Evolutionary conservation across 345 rosid species (phyloP).

Genomic region (Melastoma malabathricum): DNA sequence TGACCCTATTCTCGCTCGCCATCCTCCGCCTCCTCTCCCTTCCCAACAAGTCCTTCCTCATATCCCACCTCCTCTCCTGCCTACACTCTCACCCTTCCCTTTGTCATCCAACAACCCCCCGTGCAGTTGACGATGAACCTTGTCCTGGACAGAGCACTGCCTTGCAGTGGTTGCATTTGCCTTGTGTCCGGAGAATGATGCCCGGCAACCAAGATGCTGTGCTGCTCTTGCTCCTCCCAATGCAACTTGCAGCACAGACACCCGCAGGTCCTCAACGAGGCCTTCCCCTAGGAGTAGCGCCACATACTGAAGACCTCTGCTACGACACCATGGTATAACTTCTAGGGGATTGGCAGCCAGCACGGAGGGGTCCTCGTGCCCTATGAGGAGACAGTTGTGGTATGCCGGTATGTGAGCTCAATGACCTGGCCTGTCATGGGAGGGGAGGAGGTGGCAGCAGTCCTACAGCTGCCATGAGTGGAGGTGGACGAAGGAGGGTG

Average conservation of each 20-base stretch:
- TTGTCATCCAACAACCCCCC: conserved; percentile 14
- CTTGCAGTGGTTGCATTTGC: neutral
- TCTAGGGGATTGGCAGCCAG: conserved; percentile 28
- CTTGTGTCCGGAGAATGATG: too few species aligned
- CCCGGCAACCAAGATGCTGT: conserved; percentile 56
- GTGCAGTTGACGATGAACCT: conserved; percentile 9
- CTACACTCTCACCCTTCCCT: conserved; percentile 39
- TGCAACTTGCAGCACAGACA: conserved; percentile 57
- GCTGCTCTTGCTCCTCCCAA: conserved; percentile 67
- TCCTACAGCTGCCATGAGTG: conserved; percentile 52
- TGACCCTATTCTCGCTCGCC: conserved; percentile 59
- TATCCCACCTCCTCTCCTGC: conserved; percentile 72
- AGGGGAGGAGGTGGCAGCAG: conserved; percentile 42
- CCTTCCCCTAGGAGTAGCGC: conserved; percentile 44
- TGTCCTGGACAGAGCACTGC: conserved; percentile 6
- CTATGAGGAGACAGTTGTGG: conserved; percentile 40
- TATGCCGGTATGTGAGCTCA: conserved; percentile 45
- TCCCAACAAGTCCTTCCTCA: conserved; percentile 54
- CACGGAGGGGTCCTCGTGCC: conserved; percentile 52
- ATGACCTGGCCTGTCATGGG: conserved; percentile 22
- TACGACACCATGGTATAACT: conserved; percentile 17
- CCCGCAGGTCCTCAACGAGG: conserved; percentile 34
- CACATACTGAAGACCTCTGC: conserved; percentile 22
- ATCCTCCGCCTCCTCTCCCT: conserved; percentile 73
- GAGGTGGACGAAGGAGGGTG: conserved; percentile 24